phyloP scores from a whole-genome alignment of 306 rosid species.

The Malus fusca region DNA sequence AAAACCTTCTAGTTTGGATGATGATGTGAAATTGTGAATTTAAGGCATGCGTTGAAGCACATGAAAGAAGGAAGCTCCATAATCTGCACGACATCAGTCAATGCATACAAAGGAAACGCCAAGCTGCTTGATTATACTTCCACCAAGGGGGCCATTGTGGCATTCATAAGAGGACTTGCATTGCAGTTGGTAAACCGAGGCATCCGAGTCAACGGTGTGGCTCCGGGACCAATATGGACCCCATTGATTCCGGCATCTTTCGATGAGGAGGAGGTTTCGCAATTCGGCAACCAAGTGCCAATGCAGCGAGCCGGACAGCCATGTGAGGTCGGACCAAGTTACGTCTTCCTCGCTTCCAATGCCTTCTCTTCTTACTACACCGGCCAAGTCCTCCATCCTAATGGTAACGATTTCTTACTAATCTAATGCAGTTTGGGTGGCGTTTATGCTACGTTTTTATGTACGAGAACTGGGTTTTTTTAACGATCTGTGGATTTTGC shows the following conservation, averaged over 20 bases:
- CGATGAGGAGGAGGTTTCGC: conserved; percentile 18
- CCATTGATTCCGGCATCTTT: conserved; percentile 50
- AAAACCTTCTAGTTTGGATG: no score
- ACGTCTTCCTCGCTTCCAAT: conserved; percentile 65
- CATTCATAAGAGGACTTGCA: conserved; percentile 61
- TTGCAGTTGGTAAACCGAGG: conserved; percentile 46
- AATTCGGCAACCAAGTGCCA: conserved; percentile 39
- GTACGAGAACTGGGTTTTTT: neutral
- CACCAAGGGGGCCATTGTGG: conserved; percentile 70
- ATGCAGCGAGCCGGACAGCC: conserved; percentile 87
- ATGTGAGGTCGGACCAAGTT: conserved; percentile 62
- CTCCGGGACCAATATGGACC: conserved; percentile 85
- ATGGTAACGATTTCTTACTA: conserved; percentile 31
- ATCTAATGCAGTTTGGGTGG: no score
- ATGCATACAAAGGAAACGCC: conserved; percentile 48
- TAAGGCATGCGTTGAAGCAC: conserved; percentile 67
- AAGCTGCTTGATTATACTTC: conserved; percentile 51
- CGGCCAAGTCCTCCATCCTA: conserved; percentile 85
- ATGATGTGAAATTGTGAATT: neutral
- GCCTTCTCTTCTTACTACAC: conserved; percentile 57
- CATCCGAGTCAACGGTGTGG: conserved; percentile 75
- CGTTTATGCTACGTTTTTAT: no score
- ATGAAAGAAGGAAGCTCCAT: conserved; percentile 75
- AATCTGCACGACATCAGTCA: conserved; percentile 66
- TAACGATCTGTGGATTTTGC: conserved; percentile 5